Base-by-base conservation (phyloP, 805 yeast genomes). In the Candida koratica region DNA sequence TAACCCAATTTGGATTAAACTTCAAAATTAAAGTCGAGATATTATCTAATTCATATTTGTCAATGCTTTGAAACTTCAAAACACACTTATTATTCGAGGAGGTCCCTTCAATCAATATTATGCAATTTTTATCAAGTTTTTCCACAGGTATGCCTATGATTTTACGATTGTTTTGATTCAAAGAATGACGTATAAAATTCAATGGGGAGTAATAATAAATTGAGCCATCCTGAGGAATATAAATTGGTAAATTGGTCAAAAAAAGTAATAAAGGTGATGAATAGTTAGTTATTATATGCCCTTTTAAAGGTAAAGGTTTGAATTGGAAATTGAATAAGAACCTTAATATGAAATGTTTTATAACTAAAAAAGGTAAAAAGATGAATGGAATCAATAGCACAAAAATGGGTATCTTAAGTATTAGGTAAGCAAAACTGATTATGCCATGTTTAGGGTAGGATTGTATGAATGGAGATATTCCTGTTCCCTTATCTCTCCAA, bases 401-500 rank as follows among this genome's bases (percentile, higher is more conserved):
- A 11, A 60, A 40, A 3, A 63, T 26, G 5, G 70, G 71, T 20
- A 59, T 41, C 42, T 63, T 62, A n/a, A 59, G 16, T 8, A 53
- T 32, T 14, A 52, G 43, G 11, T 47, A 7, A 2, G 37, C 2
- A 8, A 38, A 12, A 6, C 20, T 13, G 8, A 39, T n/a, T 5
- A 36, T 25, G 6, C 34, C 15, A 4, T 25, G 29, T 19, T 41
- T 36, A 4, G 69, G 53, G 27, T 54, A 41, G 0, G 55, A 46
- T 1, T 95, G 95, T 61, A 83, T 65, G 47, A 86, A 87, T 3
- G 96, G 96, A 0, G 95, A 81, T 23, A 88, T 84, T n/a, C 96
- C 96, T 1, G 96, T 88, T 4, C 90, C 93, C 43, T 79, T 84
- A 53, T 87, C 96, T 58, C 96, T 73, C 81, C 84, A 87, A 42